Conservation (phyloP, 2,329 filamentous ascomycete species). For the Pseudocercospora musae region DNA sequence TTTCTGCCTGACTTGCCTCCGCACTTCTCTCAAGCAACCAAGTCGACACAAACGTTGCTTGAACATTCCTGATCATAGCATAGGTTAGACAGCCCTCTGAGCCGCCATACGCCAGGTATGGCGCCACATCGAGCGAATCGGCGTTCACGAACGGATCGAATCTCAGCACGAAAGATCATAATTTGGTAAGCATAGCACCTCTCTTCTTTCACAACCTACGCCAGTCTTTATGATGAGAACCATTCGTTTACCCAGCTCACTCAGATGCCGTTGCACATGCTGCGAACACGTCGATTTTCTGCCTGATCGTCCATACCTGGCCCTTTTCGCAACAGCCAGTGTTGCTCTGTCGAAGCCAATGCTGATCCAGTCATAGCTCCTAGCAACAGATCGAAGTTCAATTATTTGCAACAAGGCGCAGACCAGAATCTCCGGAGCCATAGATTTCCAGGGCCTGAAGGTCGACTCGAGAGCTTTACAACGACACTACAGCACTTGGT, state of each 20-base stretch:
- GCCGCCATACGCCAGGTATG: not conserved
- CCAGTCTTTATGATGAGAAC: slow-evolving; percentile 14
- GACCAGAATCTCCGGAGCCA: too few relatives aligned
- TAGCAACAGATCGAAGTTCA: too few relatives aligned
- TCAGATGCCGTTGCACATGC: slow-evolving; percentile 12
- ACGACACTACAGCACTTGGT: too few relatives aligned
- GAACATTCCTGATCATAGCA: not conserved
- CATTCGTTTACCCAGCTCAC: slow-evolving; percentile 15
- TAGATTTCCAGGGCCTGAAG: too few relatives aligned
- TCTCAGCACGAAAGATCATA: too few relatives aligned
- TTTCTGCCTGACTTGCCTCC: not conserved
- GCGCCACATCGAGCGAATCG: not conserved
- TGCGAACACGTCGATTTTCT: slow-evolving; percentile 6
- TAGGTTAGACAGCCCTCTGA: not conserved
- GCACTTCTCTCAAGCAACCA: not conserved
- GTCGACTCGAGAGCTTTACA: too few relatives aligned
- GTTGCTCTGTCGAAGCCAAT: not conserved
- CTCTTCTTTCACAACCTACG: too few relatives aligned
- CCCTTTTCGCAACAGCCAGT: not conserved
- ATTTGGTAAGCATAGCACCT: not conserved
- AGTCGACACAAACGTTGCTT: too few relatives aligned
- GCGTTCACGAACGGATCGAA: too few relatives aligned
- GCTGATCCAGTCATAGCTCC: not conserved
- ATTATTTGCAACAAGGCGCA: too few relatives aligned
- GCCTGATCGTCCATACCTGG: not conserved